phyloP scores from a whole-genome alignment of 805 yeast genomes.

The Saturnispora mendoncae region DNA sequence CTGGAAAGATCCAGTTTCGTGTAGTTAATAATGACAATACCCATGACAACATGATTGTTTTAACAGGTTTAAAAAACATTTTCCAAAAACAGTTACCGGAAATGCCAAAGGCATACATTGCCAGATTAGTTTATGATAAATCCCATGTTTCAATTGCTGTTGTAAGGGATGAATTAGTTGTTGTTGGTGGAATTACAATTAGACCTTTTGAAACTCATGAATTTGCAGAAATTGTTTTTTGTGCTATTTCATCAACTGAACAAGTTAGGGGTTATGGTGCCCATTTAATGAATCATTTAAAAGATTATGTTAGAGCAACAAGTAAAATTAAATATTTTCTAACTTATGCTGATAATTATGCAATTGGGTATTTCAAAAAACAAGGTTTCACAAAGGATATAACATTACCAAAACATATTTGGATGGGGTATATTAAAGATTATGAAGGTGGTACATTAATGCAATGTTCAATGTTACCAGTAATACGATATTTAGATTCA shows the following conservation, averaged over 20 bases:
- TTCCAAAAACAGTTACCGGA: constrained; percentile 96
- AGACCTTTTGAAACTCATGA: constrained; percentile 84
- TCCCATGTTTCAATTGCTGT: constrained; percentile 95
- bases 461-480: constrained; percentile 94
- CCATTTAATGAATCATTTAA: constrained; percentile 93
- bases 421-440: constrained; percentile 99
- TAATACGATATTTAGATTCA: constrained; percentile 79
- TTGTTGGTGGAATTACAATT: constrained; percentile 96
- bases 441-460: constrained; percentile 98
- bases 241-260: constrained; percentile 95
- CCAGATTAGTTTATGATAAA: constrained; percentile 87
- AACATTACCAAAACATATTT: constrained; percentile 68
- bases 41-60: constrained; percentile 76
- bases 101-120: constrained; percentile 97
- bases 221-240: constrained; percentile 97
- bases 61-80: constrained; percentile 91
- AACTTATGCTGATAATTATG: constrained; percentile 97
- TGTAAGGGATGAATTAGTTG: constrained; percentile 85
- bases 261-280: constrained; percentile 99
- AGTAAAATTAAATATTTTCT: constrained; percentile 77
- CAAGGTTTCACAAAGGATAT: constrained; percentile 97
- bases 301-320: constrained; percentile 88
- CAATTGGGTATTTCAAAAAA: constrained; percentile 95
- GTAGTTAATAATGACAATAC: constrained; percentile 94
- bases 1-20: constrained; percentile 86